A percentile compares a stretch with the other conserved stretches of the same genome.
Conservation (phyloP, 805 yeast species). For the Metschnikowia kunwiensis region DNA sequence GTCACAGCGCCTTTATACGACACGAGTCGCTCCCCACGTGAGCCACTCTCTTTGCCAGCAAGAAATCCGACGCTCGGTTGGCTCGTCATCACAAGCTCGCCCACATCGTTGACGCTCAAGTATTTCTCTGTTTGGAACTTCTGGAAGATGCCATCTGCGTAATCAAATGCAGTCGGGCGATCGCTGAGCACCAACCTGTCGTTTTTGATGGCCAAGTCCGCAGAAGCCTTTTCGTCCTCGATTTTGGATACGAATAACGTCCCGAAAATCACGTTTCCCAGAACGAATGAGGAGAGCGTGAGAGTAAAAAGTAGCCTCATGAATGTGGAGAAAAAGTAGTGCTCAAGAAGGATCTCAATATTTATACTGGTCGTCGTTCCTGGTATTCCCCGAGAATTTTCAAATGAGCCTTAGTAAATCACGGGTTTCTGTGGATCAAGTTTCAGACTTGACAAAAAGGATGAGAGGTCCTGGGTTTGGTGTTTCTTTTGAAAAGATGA, state of each 20-base stretch:
- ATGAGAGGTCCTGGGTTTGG: too few relatives aligned
- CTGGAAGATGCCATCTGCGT: not conserved
- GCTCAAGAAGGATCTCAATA: too few relatives aligned
- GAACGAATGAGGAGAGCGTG: too few relatives aligned
- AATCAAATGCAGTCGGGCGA: slow-evolving; percentile 3
- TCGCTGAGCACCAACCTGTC: not conserved
- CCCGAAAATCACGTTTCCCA: too few relatives aligned
- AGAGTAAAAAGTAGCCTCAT: too few relatives aligned
- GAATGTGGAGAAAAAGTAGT: too few relatives aligned
- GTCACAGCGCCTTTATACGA: not conserved
- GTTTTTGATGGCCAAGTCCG: not conserved
- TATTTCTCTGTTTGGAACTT: slow-evolving; percentile 1
- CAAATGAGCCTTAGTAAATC: too few relatives aligned
- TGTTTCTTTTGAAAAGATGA: too few relatives aligned
- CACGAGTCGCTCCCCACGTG: not conserved
- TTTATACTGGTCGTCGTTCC: too few relatives aligned
- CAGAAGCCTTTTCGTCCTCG: not conserved
- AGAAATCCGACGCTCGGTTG: not conserved
- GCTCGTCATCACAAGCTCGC: not conserved
- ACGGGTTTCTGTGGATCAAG: too few relatives aligned
- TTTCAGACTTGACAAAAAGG: too few relatives aligned
- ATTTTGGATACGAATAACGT: not conserved
- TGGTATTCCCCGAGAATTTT: too few relatives aligned
- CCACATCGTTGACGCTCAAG: not conserved
- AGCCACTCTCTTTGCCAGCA: not conserved